Evolutionary conservation across 192 early-diverging fungal genomes (phyloP).

Genomic region (Entomortierella beljakovae): DNA sequence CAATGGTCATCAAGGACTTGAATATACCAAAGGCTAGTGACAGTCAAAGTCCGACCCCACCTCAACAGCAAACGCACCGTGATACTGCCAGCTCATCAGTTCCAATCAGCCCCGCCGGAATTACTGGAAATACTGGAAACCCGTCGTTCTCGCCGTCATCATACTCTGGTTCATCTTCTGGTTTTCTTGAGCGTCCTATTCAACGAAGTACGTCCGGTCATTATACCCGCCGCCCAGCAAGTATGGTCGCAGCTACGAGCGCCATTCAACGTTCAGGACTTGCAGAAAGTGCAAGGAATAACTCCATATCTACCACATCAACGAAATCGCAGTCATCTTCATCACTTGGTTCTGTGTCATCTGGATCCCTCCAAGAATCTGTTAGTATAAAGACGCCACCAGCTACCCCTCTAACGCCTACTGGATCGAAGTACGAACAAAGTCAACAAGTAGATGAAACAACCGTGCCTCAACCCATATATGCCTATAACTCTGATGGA

Average conservation of each 20-base stretch:
- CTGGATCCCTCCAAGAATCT: conserved; percentile 8
- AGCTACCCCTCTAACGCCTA: not conserved
- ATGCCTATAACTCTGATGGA: conserved; percentile 16
- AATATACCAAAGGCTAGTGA: not conserved
- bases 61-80: conserved; percentile 11
- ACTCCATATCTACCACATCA: conserved; percentile 5
- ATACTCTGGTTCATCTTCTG: not conserved
- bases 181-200: conserved; percentile 28
- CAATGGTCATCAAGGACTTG: conserved; percentile 3
- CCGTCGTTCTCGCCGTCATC: not conserved
- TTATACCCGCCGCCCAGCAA: conserved; percentile 31
- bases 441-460: not conserved
- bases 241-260: conserved; percentile 17
- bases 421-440: conserved; percentile 7
- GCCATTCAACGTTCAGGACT: not conserved
- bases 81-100: not conserved
- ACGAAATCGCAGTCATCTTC: conserved; percentile 18
- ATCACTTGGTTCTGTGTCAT: conserved; percentile 26
- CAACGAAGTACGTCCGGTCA: conserved; percentile 17
- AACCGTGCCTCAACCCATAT: not conserved
- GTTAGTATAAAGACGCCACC: conserved; percentile 2
- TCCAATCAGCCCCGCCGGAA: not conserved
- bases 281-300: not conserved
- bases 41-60: not conserved
- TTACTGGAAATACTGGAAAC: conserved; percentile 1